Evolutionary conservation across 176 grass and related monocot genomes (phyloP).

Genomic region (Paspalum vaginatum): DNA sequence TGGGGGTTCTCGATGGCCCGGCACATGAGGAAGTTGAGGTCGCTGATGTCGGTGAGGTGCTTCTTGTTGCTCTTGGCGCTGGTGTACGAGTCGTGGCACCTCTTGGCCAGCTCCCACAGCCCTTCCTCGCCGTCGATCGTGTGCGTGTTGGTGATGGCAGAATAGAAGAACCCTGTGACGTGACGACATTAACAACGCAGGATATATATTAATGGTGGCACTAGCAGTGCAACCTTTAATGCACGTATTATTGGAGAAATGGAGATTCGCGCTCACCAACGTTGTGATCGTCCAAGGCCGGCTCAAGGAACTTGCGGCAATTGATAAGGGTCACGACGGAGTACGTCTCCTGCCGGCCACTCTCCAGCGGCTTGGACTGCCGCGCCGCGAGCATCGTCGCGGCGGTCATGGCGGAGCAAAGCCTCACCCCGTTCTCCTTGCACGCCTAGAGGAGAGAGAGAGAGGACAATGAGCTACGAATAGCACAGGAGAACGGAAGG

Average conservation of each 20-base stretch:
- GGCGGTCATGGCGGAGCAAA: conserved; percentile 66
- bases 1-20: conserved; percentile 81
- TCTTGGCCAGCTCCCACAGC: conserved; percentile 80
- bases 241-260: neutral
- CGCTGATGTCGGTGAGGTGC: conserved; percentile 79
- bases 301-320: conserved; percentile 74
- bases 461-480: conserved; percentile 1
- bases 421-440: conserved; percentile 72
- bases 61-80: conserved; percentile 68
- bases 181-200: neutral
- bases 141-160: conserved; percentile 80
- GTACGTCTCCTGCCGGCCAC: conserved; percentile 62
- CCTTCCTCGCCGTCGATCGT: conserved; percentile 60
- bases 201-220: neutral
- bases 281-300: conserved; percentile 59
- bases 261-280: conserved; percentile 45
- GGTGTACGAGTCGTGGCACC: conserved; percentile 67
- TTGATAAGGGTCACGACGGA: conserved; percentile 67
- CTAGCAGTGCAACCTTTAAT: neutral
- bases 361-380: conserved; percentile 55
- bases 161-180: conserved; percentile 76
- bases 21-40: conserved; percentile 87
- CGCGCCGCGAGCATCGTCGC: conserved; percentile 70
- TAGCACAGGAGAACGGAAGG: neutral
- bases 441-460: conserved; percentile 54